Base-by-base conservation (phyloP, 1,139 yeast species). In the Trichomonascaceae sp. region DNA sequence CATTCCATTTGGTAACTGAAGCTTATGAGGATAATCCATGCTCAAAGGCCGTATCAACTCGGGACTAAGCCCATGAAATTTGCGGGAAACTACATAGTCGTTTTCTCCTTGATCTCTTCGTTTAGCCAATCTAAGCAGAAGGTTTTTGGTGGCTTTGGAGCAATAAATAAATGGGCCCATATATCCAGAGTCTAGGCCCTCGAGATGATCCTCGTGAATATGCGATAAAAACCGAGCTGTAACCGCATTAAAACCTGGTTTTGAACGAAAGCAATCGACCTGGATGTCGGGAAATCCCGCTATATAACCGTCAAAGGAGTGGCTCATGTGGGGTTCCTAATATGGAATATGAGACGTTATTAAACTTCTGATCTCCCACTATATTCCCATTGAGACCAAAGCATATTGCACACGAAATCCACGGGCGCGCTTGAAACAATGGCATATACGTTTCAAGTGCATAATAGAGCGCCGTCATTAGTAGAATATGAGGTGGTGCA, bases 201-300 rank as follows among this genome's bases (percentile, higher is more conserved):
- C 66, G 45, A 81, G 63, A 63, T 83, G 87, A 60, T 83, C 88
- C 1, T 76, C 64, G 61, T 83, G 87, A 53, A 74, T 71, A 61
- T 83, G 87, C 1, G 85, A 75, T 12, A 83, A 70, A 3, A 83
- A 70, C 17, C 44, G 38, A 15, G 19, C 20, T 15, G 15, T 13
- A 18, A 27, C 44, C 18, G 53, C 57, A 18, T 53, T 63, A 24
- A 17, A 43, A 15, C 55, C 57, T 4, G 5, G 17, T 13, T 13
- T 13, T 3, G 15, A 15, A 9, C 53, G 64, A 63, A 80, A 80
- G 60, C 67, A 70, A 60, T 81, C 84, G 38, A 79, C 76, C 61
- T 70, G 60, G 12, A 71, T 59, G 2, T 66, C 69, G 4, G 71
- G 71, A 51, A 70, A 70, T 56, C 70, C 74, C 15, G 57, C 50